Percentiles rank a stretch among this genome's conserved stretches.
phyloP scores from a whole-genome alignment of 495 filamentous ascomycete genomes.

The Penicilliopsis zonata region DNA sequence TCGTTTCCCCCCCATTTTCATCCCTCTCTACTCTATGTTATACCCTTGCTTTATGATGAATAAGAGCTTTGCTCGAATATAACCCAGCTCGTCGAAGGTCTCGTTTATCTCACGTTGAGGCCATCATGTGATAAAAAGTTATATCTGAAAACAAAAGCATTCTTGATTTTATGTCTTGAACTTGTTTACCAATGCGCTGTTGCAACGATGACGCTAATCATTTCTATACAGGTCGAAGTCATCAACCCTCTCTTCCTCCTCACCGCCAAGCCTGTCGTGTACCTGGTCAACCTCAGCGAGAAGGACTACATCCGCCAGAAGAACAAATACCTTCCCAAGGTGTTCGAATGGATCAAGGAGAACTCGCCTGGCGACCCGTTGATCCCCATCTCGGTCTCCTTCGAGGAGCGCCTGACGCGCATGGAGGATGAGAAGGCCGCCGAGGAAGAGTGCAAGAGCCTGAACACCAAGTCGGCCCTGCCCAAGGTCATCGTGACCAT shows the following conservation, averaged over 20 bases:
- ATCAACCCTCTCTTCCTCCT: constrained; percentile 96
- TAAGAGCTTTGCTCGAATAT: constrained; percentile 90
- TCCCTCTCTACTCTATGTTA: no score
- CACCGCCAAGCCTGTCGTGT: constrained; percentile 94
- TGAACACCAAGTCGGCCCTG: constrained; percentile 76
- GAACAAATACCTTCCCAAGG: constrained; percentile 94
- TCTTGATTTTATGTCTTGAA: constrained; percentile 1
- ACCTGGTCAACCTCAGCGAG: constrained; percentile 93
- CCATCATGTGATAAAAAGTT: constrained; percentile 74
- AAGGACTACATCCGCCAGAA: constrained; percentile 97
- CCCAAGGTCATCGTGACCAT: constrained; percentile 93
- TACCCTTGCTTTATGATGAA: constrained; percentile 66
- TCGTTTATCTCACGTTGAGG: constrained; percentile 56
- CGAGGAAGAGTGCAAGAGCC: constrained; percentile 78
- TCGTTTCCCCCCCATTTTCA: constrained; percentile 8
- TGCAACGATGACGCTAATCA: constrained; percentile 18
- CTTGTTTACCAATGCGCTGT: constrained; percentile 8
- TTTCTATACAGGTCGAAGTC: constrained; percentile 64
- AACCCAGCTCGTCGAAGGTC: constrained; percentile 99
- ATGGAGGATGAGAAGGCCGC: constrained; percentile 67
- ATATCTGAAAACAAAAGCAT: constrained; percentile 34
- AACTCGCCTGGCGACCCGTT: constrained; percentile 79
- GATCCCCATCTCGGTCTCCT: constrained; percentile 81
- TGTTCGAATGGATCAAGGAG: constrained; percentile 87
- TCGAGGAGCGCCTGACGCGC: constrained; percentile 81